Percentiles rank a stretch among this genome's conserved stretches.
phyloP scores from a whole-genome alignment of 2,329 filamentous ascomycete species.

The Metarhizium brunneum region DNA sequence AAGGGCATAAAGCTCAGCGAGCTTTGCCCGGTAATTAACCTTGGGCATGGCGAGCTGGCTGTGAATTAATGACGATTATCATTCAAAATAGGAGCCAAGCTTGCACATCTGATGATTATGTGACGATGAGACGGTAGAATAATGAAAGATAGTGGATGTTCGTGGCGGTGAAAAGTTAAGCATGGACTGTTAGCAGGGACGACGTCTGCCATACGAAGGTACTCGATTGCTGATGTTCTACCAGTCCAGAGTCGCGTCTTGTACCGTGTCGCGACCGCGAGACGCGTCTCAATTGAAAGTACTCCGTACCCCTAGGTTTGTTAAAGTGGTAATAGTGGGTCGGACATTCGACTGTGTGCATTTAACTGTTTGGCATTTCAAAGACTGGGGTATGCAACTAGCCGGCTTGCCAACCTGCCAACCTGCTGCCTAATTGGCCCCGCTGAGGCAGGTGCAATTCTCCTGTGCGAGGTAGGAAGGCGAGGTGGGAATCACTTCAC shows the following conservation, averaged over 20 bases:
- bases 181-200: neutral
- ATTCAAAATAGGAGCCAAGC: constrained; percentile 3
- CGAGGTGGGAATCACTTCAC: too few species aligned
- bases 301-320: neutral
- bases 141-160: neutral
- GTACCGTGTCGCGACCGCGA: constrained; percentile 2
- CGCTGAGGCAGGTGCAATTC: too few species aligned
- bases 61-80: constrained; percentile 9
- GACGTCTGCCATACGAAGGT: neutral
- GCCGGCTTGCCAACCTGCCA: too few species aligned
- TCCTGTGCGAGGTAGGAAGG: too few species aligned
- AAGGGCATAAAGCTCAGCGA: constrained; percentile 75
- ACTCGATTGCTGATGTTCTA: neutral
- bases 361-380: too few species aligned
- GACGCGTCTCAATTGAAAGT: neutral
- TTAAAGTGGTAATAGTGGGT: too few species aligned
- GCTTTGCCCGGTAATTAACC: constrained; percentile 36
- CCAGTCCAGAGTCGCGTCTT: constrained; percentile 2
- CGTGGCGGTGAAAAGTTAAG: neutral
- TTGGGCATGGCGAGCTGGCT: constrained; percentile 24
- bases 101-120: neutral
- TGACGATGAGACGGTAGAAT: neutral
- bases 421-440: too few species aligned
- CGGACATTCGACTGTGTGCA: too few species aligned
- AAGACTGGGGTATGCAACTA: too few species aligned